Conservation (phyloP, 2,329 filamentous ascomycete genomes). For the Pseudogymnoascus sp. region DNA sequence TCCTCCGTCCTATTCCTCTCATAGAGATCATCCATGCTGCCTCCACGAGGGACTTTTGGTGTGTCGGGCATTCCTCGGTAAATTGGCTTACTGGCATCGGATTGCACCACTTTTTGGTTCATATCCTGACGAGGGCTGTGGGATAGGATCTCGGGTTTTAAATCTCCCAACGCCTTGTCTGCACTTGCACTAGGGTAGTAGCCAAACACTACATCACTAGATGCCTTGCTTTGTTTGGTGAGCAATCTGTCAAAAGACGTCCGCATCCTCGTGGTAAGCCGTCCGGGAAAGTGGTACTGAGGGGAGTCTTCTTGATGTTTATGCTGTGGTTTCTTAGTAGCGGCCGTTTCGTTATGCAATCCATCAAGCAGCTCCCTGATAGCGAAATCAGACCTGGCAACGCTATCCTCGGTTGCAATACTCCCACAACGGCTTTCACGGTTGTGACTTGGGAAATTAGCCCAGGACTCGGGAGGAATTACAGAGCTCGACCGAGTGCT, state of each 20-base stretch:
- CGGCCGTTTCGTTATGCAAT: not conserved
- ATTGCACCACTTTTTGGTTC: not conserved
- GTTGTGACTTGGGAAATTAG: constrained; percentile 22
- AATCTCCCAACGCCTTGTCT: constrained; percentile 20
- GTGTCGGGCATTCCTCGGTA: not conserved
- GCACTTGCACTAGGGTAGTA: constrained; percentile 20
- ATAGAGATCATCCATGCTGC: not conserved
- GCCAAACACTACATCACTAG: constrained; percentile 14
- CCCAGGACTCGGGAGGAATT: constrained; percentile 23
- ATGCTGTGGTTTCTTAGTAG: not conserved
- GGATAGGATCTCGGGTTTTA: constrained; percentile 23
- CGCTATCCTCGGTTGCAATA: constrained; percentile 13
- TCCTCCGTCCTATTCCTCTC: constrained; percentile 5
- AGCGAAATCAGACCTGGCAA: constrained; percentile 21
- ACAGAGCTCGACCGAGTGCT: not conserved
- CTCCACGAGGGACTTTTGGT: not conserved
- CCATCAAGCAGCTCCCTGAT: constrained; percentile 3
- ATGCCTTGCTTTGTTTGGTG: not conserved
- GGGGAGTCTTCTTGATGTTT: not conserved
- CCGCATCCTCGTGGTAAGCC: not conserved
- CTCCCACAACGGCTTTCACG: constrained; percentile 18
- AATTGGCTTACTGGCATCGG: not conserved
- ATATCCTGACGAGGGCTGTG: not conserved
- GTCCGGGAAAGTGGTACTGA: not conserved
- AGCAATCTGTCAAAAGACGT: constrained; percentile 4